Conservation (phyloP, 1,139 yeast species). For the Diutina mesorugosa region DNA sequence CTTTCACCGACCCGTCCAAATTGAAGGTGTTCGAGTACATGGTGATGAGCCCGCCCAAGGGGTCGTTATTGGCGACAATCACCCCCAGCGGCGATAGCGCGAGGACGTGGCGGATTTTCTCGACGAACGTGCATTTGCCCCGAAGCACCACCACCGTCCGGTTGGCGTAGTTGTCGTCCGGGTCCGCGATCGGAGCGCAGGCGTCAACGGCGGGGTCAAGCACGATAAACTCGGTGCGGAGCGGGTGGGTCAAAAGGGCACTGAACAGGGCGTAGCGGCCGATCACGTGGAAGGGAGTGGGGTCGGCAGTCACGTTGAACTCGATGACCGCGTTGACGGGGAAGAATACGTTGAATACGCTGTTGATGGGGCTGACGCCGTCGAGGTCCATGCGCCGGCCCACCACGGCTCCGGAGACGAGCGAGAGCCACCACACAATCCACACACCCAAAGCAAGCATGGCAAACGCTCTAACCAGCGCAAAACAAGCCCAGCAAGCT, state of each 20-base stretch:
- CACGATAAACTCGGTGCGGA: neutral
- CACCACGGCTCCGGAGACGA: neutral
- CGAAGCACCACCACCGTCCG: slow-evolving; percentile 17
- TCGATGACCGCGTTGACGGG: neutral
- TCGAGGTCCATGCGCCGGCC: neutral
- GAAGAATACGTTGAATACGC: neutral
- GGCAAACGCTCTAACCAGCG: neutral
- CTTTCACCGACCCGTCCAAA: slow-evolving; percentile 18
- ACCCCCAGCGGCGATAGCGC: slow-evolving; percentile 20
- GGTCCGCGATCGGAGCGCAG: neutral
- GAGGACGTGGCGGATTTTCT: slow-evolving; percentile 21
- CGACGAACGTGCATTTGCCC: slow-evolving; percentile 32
- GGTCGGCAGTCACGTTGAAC: neutral
- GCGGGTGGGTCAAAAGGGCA: slow-evolving; percentile 14
- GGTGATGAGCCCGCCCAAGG: slow-evolving; percentile 24
- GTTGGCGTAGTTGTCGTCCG: neutral
- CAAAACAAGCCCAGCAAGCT: too few species aligned
- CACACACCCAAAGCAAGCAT: neutral
- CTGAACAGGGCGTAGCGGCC: slow-evolving; percentile 34
- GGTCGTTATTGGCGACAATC: slow-evolving; percentile 30
- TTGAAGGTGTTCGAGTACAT: slow-evolving; percentile 29
- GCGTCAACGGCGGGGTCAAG: neutral
- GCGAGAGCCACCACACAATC: neutral
- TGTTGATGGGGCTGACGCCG: neutral
- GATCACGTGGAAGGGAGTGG: slow-evolving; percentile 3